Conservation (phyloP, 2,329 filamentous ascomycete genomes). For the Xenoacremonium recifei region DNA sequence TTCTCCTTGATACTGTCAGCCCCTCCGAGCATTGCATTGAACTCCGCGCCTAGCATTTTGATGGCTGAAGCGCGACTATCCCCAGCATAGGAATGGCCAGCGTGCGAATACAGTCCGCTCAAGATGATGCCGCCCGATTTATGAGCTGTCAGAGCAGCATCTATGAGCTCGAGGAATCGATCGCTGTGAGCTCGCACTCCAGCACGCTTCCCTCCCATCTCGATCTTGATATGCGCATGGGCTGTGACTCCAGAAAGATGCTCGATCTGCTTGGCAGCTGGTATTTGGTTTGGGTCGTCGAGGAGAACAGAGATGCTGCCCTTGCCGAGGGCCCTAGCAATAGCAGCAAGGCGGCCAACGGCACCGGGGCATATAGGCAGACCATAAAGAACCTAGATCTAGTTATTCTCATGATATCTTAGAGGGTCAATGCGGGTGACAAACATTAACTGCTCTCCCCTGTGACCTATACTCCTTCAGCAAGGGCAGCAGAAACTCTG, state of each 20-base stretch:
- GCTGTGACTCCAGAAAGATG: constrained; percentile 45
- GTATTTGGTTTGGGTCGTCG: constrained; percentile 64
- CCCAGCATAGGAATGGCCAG: constrained; percentile 65
- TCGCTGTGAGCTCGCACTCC: constrained; percentile 54
- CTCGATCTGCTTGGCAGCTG: constrained; percentile 41
- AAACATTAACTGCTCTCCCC: constrained; percentile 59
- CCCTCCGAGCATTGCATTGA: constrained; percentile 25
- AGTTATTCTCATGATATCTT: background rate
- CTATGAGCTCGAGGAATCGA: constrained; percentile 48
- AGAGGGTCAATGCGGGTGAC: constrained; percentile 12
- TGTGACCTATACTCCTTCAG: constrained; percentile 55
- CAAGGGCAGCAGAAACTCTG: constrained; percentile 63
- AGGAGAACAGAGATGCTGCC: constrained; percentile 63
- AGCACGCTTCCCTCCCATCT: constrained; percentile 70
- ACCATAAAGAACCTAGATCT: constrained; percentile 66
- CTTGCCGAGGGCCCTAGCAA: constrained; percentile 56
- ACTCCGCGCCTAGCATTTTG: constrained; percentile 29
- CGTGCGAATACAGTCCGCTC: constrained; percentile 70
- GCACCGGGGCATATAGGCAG: constrained; percentile 65
- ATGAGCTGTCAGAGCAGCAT: constrained; percentile 31
- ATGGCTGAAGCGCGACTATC: constrained; percentile 31
- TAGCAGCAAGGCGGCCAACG: constrained; percentile 55
- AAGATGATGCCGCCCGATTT: constrained; percentile 38
- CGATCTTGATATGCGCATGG: constrained; percentile 69
- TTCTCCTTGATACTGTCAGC: constrained; percentile 18